Evolutionary conservation across 495 filamentous ascomycete genomes (phyloP).

Genomic region (Penicillium argentinense): DNA sequence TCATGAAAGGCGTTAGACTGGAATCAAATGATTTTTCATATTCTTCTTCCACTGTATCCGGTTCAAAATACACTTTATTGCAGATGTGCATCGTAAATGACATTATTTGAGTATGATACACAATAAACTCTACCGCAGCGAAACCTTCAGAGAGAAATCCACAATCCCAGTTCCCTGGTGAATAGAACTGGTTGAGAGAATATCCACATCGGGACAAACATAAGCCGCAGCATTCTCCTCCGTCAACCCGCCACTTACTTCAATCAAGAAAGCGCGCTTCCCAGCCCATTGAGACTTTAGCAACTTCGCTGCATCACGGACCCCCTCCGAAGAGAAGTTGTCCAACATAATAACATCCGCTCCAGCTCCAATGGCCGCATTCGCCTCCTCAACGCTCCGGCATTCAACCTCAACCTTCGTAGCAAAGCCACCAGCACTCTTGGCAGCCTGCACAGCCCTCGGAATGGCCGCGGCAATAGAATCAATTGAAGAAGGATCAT

Average conservation of each 20-base stretch:
- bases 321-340: slow-evolving; percentile 79
- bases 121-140: slow-evolving; percentile 26
- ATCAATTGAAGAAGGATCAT: slow-evolving; percentile 10
- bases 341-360: slow-evolving; percentile 97
- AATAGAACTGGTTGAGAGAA: slow-evolving; percentile 92
- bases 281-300: slow-evolving; percentile 76
- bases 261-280: slow-evolving; percentile 70
- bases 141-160: slow-evolving; percentile 94
- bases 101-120: slow-evolving; percentile 11
- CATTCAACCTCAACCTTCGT: slow-evolving; percentile 97
- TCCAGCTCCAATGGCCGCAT: slow-evolving; percentile 86
- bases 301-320: slow-evolving; percentile 65
- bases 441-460: slow-evolving; percentile 78
- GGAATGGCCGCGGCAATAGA: slow-evolving; percentile 68
- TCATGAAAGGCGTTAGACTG: slow-evolving; percentile 19
- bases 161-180: slow-evolving; percentile 93
- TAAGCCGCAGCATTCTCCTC: slow-evolving; percentile 78
- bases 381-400: slow-evolving; percentile 78
- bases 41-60: slow-evolving; percentile 17
- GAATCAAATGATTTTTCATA: slow-evolving; percentile 6
- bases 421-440: slow-evolving; percentile 80
- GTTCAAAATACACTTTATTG: slow-evolving; percentile 14
- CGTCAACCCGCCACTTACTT: slow-evolving; percentile 89
- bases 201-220: slow-evolving; percentile 87
- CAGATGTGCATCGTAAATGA: slow-evolving; percentile 5